phyloP scores from a whole-genome alignment of 2,329 filamentous ascomycete genomes.

The Aspergillus pseudonomiae region DNA sequence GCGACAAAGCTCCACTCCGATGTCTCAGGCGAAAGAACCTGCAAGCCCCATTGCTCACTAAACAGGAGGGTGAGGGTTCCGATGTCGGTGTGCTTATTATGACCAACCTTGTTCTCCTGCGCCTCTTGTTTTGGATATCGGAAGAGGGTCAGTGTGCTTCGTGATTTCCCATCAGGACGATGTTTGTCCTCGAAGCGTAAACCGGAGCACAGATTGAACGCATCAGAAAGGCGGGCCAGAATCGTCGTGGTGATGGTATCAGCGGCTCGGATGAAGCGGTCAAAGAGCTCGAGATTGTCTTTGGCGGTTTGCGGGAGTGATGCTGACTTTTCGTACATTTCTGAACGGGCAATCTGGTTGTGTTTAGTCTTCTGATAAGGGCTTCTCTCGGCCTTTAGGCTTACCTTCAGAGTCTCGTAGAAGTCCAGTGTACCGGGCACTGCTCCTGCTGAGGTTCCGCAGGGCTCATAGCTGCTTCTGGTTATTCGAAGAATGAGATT shows the following conservation, averaged over 20 bases:
- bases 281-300: neutral
- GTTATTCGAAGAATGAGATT: neutral
- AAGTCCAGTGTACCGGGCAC: neutral
- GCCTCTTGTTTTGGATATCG: too few species aligned
- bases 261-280: neutral
- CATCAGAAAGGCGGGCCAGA: neutral
- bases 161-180: too few species aligned
- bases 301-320: neutral
- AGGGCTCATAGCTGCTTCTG: neutral
- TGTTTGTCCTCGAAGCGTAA: too few species aligned
- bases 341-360: neutral
- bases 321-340: neutral
- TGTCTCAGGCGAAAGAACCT: too few species aligned
- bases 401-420: neutral
- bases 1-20: neutral
- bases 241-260: neutral
- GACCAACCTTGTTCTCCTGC: too few species aligned
- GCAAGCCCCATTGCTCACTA: too few species aligned
- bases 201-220: neutral
- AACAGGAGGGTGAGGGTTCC: too few species aligned
- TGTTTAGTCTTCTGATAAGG: neutral
- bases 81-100: too few species aligned
- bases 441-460: neutral
- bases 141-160: too few species aligned
- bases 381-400: accelerated